Evolutionary conservation across 345 rosid species (phyloP).

Genomic region (Orychophragmus violaceus): DNA sequence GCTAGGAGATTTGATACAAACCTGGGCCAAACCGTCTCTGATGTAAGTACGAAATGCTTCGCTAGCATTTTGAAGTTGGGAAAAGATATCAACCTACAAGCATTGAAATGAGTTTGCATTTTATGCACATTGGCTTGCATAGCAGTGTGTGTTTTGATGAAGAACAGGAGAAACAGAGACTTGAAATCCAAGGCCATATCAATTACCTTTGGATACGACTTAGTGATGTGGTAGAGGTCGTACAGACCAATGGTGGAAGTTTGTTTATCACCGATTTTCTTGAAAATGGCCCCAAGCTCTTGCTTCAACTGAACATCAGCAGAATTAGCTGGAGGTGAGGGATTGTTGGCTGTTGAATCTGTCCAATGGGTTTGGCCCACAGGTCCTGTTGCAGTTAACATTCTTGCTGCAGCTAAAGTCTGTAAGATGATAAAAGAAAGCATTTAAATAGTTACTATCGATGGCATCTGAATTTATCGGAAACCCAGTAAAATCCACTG

Average conservation of each 20-base stretch:
- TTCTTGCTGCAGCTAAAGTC: constrained; percentile 99
- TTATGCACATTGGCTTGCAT: not conserved
- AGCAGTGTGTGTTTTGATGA: not conserved
- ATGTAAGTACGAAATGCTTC: constrained; percentile 98
- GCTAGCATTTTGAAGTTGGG: constrained; percentile 98
- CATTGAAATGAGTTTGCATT: constrained; percentile 6
- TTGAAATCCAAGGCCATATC: not conserved
- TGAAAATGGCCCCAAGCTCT: constrained; percentile 98
- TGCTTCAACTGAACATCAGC: constrained; percentile 98
- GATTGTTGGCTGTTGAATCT: constrained; percentile 80
- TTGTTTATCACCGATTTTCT: constrained; percentile 98
- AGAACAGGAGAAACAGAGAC: not conserved
- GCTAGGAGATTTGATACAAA: constrained; percentile 25
- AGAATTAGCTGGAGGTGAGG: constrained; percentile 67
- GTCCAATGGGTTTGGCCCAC: constrained; percentile 95
- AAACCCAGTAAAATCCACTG: not conserved
- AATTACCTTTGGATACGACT: constrained; percentile 83
- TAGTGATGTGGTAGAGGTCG: constrained; percentile 91
- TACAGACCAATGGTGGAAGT: constrained; percentile 91
- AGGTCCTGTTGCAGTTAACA: constrained; percentile 89
- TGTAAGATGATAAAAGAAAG: constrained; percentile 20
- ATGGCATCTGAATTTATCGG: not conserved
- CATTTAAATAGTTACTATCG: not conserved
- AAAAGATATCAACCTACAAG: constrained; percentile 83
- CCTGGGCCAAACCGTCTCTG: constrained; percentile 98